Percentiles rank a stretch among this genome's conserved stretches.
phyloP scores from a whole-genome alignment of 768 basidiomycete species.

The Pulveroboletus ravenelii region DNA sequence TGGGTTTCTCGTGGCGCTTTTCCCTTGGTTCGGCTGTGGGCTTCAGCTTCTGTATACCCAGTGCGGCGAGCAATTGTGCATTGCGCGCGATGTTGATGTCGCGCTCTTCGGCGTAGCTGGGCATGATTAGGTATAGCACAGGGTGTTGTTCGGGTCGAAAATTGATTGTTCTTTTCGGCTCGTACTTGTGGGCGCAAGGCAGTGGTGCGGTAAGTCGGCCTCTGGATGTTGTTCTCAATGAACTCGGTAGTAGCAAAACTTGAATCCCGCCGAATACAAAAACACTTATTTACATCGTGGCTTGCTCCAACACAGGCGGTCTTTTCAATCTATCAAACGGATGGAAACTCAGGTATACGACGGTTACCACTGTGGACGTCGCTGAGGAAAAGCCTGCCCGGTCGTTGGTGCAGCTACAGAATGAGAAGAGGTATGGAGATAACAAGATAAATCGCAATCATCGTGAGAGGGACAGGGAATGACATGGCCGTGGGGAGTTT shows the following conservation, averaged over 20 bases:
- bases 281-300: background rate
- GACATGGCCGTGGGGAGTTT: conserved; percentile 5
- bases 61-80: conserved; percentile 34
- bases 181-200: too few species aligned
- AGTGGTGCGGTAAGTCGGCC: too few species aligned
- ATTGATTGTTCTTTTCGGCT: too few species aligned
- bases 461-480: conserved; percentile 14
- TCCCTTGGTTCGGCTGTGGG: conserved; percentile 48
- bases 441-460: conserved; percentile 27
- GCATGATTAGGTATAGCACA: conserved; percentile 1
- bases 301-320: too few species aligned
- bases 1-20: conserved; percentile 17
- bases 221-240: too few species aligned
- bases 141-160: too few species aligned
- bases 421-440: conserved; percentile 13
- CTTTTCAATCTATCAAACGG: conserved; percentile 1
- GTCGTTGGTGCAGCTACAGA: conserved; percentile 8
- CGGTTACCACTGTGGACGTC: background rate
- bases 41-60: conserved; percentile 39
- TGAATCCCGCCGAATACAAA: too few species aligned
- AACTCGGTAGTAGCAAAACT: too few species aligned
- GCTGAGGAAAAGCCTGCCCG: conserved; percentile 4
- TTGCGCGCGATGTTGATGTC: conserved; percentile 40
- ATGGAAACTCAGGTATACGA: too few species aligned
- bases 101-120: conserved; percentile 33